These are phyloP conservation scores for Puccinia coronata DNA, from an alignment of 1,284 basidiomycete genomes.

Conservation along the genomic window DNA sequence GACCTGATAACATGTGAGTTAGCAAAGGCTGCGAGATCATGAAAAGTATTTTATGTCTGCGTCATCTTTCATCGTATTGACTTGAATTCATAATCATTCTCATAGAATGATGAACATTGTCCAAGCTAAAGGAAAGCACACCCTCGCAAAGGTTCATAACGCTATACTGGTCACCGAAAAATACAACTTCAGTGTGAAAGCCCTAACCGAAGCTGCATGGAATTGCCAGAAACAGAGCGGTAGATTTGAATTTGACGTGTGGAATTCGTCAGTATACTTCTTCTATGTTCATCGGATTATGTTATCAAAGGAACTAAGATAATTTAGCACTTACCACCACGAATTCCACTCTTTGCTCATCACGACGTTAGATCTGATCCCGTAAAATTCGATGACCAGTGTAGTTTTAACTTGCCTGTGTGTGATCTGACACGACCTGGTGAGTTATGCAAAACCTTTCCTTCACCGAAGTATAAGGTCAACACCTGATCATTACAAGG, in stretches of 20 bases:
- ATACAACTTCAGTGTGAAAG: conserved; percentile 35
- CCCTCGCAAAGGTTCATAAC: conserved; percentile 29
- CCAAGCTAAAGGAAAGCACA: conserved; percentile 37
- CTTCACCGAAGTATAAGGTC: background rate
- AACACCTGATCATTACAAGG: background rate
- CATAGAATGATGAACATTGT: conserved; percentile 45
- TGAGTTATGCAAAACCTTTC: background rate
- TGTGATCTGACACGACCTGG: conserved; percentile 43
- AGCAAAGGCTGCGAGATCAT: background rate
- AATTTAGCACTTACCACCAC: background rate
- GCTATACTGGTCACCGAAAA: conserved; percentile 27
- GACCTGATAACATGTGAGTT: conserved; percentile 45
- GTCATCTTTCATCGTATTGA: conserved; percentile 9
- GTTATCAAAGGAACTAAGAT: background rate
- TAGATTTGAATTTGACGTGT: conserved; percentile 42
- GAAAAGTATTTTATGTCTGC: background rate
- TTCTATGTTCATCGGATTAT: background rate
- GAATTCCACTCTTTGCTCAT: background rate
- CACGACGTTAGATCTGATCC: conserved; percentile 23
- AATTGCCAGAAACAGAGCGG: conserved; percentile 38
- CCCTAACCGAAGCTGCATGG: conserved; percentile 41
- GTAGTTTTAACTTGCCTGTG: conserved; percentile 46
- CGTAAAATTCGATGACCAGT: conserved; percentile 31
- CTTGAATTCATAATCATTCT: background rate
- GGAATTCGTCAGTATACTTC: conserved; percentile 33